Evolutionary conservation across 352 stramenopile species (phyloP), one percentile per base, ranked within the genome.

Genomic region (Phytophthora pisi): DNA sequence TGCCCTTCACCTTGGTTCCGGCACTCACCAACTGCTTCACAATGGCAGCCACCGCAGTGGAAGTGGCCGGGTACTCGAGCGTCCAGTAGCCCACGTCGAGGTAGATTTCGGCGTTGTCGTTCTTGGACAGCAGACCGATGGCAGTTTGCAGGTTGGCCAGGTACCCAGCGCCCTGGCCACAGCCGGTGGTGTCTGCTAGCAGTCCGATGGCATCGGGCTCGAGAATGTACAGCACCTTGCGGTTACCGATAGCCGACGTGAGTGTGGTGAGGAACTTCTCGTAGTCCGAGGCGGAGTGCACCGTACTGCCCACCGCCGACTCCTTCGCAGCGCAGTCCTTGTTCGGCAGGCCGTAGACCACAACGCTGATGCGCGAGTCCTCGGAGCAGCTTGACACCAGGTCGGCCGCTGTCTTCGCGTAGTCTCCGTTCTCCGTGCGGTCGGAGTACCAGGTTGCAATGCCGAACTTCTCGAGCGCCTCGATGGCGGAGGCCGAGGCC

Each of bases 371-470:
- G 6, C 81, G 79, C 38, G 78, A 77, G 20, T 77, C 70, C 30
- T 75, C 57, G 4, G 65, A 30, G 46, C 82, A 89, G 16, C 58
- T 55, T 18, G 61, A 46, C 28, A 88, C 71, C 9, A 90, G 64
- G 31, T 75, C 38, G 46, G 64, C 47, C 1, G 72, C 68, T 10
- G 63, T 76, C 18, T 71, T 43, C 9, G 61, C 66, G 59, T 85
- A 81, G 65, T 86, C 66, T 56, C 69, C 74, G 45, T 81, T 74
- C 20, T 53, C 63, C 20, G 31, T 55, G 31, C 77, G 75, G 61
- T 93, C 83, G 31, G 78, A 78, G 61, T 93, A 93, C 85, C 82
- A 91, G 4, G 82, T 88, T 10, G 85, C 79, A 51, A 91, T 78
- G 26, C 70, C 70, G 52, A 82, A 67, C 42, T 80, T 82, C 51